Conservation (phyloP, 2,329 filamentous ascomycete genomes). For the Cylindrodendrum hubeiense region DNA sequence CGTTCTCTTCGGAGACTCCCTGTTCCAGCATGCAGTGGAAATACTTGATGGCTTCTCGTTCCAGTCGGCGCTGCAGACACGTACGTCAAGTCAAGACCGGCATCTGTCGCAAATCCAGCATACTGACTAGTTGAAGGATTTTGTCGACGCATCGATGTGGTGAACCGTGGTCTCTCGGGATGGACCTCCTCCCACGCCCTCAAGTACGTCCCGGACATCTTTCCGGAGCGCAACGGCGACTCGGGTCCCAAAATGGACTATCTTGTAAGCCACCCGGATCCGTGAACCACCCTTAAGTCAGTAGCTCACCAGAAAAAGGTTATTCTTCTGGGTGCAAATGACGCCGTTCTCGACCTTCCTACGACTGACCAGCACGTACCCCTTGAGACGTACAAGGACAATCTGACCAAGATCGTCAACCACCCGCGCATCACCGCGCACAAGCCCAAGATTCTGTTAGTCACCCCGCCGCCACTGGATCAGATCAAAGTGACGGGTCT, state of each 20-base stretch:
- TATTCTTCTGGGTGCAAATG: conserved; percentile 91
- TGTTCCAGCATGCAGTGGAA: conserved; percentile 77
- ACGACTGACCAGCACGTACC: conserved; percentile 81
- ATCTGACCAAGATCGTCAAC: conserved; percentile 77
- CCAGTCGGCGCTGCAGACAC: conserved; percentile 76
- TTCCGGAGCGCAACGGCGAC: conserved; percentile 71
- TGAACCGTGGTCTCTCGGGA: conserved; percentile 89
- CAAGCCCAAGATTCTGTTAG: conserved; percentile 77
- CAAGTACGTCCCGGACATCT: conserved; percentile 74
- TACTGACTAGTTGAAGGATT: conserved; percentile 66
- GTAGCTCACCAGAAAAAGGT: conserved; percentile 62
- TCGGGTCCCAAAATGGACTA: conserved; percentile 73
- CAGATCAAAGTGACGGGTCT: conserved; percentile 73
- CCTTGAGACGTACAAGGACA: conserved; percentile 79
- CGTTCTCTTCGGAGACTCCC: conserved; percentile 90
- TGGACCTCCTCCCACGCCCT: conserved; percentile 86
- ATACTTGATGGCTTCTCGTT: conserved; percentile 79
- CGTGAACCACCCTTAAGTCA: not conserved
- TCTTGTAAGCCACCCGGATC: conserved; percentile 62
- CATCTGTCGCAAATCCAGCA: not conserved
- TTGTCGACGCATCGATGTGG: conserved; percentile 82
- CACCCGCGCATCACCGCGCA: conserved; percentile 80
- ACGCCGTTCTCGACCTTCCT: conserved; percentile 76
- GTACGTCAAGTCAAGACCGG: conserved; percentile 58
- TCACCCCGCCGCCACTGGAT: conserved; percentile 87